Evolutionary conservation across 768 basidiomycete genomes (phyloP).

Genomic region (Trametes elegans): DNA sequence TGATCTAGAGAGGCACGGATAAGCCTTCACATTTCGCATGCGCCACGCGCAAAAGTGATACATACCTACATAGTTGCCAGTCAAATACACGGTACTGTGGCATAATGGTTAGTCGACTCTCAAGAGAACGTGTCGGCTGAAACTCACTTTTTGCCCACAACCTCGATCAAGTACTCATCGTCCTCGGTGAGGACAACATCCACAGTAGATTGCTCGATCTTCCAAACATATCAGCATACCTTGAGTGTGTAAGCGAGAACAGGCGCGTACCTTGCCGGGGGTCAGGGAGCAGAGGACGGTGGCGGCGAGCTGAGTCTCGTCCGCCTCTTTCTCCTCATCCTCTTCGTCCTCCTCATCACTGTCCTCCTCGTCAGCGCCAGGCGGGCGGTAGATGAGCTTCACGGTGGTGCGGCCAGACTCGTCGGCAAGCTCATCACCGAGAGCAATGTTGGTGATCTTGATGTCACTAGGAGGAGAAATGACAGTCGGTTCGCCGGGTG

Average conservation of each 20-base stretch:
- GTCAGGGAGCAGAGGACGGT: slow-evolving; percentile 78
- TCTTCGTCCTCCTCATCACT: slow-evolving; percentile 42
- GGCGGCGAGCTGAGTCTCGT: slow-evolving; percentile 31
- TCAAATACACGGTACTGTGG: slow-evolving; percentile 66
- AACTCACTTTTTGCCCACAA: slow-evolving; percentile 78
- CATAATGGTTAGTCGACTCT: background rate
- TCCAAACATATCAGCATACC: background rate
- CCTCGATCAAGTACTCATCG: slow-evolving; percentile 63
- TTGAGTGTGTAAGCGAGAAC: background rate
- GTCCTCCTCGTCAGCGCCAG: slow-evolving; percentile 45
- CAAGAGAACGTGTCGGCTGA: background rate
- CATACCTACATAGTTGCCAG: slow-evolving; percentile 83
- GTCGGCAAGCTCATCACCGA: slow-evolving; percentile 72
- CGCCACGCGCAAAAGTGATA: background rate
- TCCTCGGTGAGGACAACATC: slow-evolving; percentile 71
- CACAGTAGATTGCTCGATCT: slow-evolving; percentile 77
- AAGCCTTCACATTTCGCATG: background rate
- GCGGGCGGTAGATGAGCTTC: slow-evolving; percentile 56
- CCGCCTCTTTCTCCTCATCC: slow-evolving; percentile 42
- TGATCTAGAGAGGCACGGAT: slow-evolving; percentile 44
- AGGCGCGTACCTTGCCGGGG: slow-evolving; percentile 64
- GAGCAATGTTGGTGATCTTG: slow-evolving; percentile 78
- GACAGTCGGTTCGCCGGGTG: slow-evolving; percentile 54
- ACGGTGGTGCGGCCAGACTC: slow-evolving; percentile 57
- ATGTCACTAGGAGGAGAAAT: slow-evolving; percentile 66